phyloP scores from a whole-genome alignment of 257 asterid genomes.

The Oldenlandia corymbosa region DNA sequence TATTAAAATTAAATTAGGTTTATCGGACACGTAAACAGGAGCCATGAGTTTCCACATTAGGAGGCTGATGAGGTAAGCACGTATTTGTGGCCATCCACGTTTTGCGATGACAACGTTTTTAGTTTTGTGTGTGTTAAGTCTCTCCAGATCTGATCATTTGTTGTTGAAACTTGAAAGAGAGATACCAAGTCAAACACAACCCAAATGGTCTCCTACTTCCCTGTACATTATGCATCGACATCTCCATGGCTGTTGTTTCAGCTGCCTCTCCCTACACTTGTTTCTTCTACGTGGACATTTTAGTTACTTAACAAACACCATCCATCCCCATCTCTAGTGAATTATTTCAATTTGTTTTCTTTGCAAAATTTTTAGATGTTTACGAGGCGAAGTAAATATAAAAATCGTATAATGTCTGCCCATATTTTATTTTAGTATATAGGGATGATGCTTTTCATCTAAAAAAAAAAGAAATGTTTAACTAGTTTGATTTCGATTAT shows the following conservation, averaged over 20 bases:
- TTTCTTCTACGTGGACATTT: constrained; percentile 22
- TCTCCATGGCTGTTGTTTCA: not conserved
- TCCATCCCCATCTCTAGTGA: too few species aligned
- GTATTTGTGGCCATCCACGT: constrained; percentile 24
- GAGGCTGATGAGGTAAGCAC: constrained; percentile 24
- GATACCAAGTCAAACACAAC: constrained; percentile 1
- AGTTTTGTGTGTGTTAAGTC: too few species aligned
- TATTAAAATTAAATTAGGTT: not conserved
- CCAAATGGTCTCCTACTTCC: constrained; percentile 15
- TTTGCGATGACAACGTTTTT: not conserved
- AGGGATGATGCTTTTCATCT: too few species aligned
- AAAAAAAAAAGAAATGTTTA: too few species aligned
- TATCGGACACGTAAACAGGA: constrained; percentile 1
- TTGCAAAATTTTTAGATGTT: not conserved
- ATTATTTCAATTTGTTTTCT: too few species aligned
- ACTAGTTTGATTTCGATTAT: too few species aligned
- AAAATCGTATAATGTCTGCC: too few species aligned
- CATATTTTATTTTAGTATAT: too few species aligned
- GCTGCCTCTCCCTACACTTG: not conserved
- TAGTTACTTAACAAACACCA: constrained; percentile 10
- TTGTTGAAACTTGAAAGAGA: too few species aligned
- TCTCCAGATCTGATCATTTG: too few species aligned
- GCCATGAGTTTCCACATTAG: constrained; percentile 11
- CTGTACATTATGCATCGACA: too few species aligned
- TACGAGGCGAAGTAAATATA: not conserved